Conservation (phyloP, 1,284 basidiomycete species). For the Malassezia pachydermatis region DNA sequence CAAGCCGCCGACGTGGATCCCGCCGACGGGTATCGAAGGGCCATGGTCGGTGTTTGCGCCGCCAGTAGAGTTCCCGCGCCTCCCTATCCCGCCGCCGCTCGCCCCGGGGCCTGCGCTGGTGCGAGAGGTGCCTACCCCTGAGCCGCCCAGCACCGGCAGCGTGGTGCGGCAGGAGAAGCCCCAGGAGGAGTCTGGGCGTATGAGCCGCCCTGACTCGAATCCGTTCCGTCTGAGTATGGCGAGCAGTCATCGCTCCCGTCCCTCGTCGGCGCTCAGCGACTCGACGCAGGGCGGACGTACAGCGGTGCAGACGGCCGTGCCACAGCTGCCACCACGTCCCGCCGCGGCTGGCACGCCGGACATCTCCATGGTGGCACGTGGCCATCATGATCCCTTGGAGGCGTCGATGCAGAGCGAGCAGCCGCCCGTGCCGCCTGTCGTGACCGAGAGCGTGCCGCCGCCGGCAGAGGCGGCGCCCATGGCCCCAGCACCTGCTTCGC, state of each 20-base stretch:
- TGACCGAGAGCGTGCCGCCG: neutral
- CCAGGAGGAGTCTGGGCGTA: too few species aligned
- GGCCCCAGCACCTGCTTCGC: neutral
- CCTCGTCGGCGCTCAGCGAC: neutral
- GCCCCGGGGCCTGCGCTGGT: neutral
- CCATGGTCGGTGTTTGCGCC: conserved; percentile 9
- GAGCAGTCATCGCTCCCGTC: neutral
- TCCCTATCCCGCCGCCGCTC: neutral
- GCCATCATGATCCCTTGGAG: neutral
- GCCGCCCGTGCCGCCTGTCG: neutral
- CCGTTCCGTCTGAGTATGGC: conserved; percentile 1
- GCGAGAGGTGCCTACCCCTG: neutral
- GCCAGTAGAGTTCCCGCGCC: neutral
- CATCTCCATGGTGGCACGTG: neutral
- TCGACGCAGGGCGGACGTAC: neutral
- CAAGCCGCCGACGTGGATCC: neutral
- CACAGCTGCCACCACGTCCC: neutral
- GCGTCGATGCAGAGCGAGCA: neutral
- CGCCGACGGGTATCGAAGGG: neutral
- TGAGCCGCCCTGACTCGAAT: conserved; percentile 5
- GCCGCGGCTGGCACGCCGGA: neutral
- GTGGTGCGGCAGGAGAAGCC: too few species aligned
- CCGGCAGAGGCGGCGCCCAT: neutral
- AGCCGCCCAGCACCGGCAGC: neutral
- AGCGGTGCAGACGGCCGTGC: neutral